Evolutionary conservation across 441 rosid genomes (phyloP).

Genomic region (Euphorbia neoarborescens): DNA sequence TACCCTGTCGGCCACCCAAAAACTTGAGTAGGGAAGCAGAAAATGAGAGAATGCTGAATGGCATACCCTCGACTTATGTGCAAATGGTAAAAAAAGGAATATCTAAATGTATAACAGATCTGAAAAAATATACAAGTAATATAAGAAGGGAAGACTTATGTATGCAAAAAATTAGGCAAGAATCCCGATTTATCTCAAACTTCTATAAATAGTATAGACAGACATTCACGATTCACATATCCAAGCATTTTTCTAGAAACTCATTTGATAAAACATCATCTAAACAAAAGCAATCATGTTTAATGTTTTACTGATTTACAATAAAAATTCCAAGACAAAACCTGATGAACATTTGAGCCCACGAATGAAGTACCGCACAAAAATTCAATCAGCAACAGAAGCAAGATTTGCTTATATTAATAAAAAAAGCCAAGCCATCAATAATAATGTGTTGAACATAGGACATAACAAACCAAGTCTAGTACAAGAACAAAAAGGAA

Average conservation of each 20-base stretch:
- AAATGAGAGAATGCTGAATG: background rate
- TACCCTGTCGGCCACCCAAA: slow-evolving; percentile 11
- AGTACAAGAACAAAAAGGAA: background rate
- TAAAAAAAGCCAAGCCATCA: background rate
- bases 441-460: background rate
- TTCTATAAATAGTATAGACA: too few relatives aligned
- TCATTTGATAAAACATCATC: background rate
- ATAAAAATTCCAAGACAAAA: background rate
- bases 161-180: background rate
- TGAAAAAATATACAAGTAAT: background rate
- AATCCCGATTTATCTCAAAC: too few relatives aligned
- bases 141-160: background rate
- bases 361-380: background rate
- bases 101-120: background rate
- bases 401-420: background rate
- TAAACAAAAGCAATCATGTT: background rate
- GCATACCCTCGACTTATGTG: background rate
- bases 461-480: background rate
- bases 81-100: background rate
- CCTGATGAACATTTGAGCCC: background rate
- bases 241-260: background rate
- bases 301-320: background rate
- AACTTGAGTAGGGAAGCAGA: background rate
- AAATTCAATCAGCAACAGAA: background rate
- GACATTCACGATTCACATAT: background rate